Percentiles rank a stretch among this genome's conserved stretches.
Conservation (phyloP, 768 basidiomycete species). For the Thelephora aurantiotincta region DNA sequence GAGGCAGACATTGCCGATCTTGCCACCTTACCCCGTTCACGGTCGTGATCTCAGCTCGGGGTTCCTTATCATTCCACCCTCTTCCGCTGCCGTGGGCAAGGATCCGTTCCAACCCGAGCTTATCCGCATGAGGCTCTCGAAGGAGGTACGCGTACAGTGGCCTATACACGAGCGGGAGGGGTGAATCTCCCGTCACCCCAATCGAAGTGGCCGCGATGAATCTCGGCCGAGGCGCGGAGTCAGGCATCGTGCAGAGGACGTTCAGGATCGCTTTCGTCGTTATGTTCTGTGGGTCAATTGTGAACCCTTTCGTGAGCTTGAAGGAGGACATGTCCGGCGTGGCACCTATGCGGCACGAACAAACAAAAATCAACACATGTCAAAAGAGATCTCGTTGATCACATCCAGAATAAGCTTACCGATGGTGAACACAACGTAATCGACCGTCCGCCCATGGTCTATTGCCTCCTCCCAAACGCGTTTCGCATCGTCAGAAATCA, state of each 20-base stretch:
- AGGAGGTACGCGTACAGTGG: slow-evolving; percentile 35
- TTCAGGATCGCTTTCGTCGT: slow-evolving; percentile 44
- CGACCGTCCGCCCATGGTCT: slow-evolving; percentile 23
- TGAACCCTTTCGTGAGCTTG: slow-evolving; percentile 29
- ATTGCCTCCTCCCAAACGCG: slow-evolving; percentile 35
- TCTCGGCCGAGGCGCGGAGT: slow-evolving; percentile 24
- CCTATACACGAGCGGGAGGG: slow-evolving; percentile 35
- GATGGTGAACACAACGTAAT: slow-evolving; percentile 46
- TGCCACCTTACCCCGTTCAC: slow-evolving; percentile 21
- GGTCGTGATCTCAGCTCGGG: slow-evolving; percentile 27
- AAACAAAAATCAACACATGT: background rate
- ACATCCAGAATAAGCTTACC: slow-evolving; percentile 23
- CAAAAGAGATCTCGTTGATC: background rate
- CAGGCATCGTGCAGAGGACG: slow-evolving; percentile 38
- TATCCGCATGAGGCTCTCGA: slow-evolving; percentile 38
- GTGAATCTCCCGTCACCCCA: slow-evolving; percentile 34
- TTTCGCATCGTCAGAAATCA: slow-evolving; percentile 34
- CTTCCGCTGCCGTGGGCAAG: slow-evolving; percentile 34
- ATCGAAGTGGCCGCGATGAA: slow-evolving; percentile 38
- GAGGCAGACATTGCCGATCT: slow-evolving; percentile 26
- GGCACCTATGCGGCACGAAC: slow-evolving; percentile 23
- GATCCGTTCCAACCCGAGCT: slow-evolving; percentile 41
- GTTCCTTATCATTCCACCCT: slow-evolving; percentile 35
- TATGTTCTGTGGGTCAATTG: slow-evolving; percentile 38
- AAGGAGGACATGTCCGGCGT: slow-evolving; percentile 22